phyloP scores from a whole-genome alignment of 2,329 filamentous ascomycete genomes.

The Penicillium sp. region DNA sequence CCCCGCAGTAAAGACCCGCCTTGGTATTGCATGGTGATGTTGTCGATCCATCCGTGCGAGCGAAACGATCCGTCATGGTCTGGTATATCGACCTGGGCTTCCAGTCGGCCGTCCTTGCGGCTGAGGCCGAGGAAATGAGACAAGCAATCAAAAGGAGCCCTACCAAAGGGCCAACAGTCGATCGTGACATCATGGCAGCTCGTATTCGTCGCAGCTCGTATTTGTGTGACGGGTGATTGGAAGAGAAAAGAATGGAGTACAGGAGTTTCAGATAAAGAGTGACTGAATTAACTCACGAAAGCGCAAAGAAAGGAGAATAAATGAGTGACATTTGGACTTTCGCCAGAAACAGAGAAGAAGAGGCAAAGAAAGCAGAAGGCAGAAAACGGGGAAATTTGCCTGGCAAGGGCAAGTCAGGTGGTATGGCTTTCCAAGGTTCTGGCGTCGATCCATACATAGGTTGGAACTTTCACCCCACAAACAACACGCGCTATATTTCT shows the following conservation, averaged over 20 bases:
- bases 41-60: constrained; percentile 34
- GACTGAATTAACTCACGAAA: neutral
- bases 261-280: neutral
- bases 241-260: neutral
- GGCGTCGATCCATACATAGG: neutral
- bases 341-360: neutral
- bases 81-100: constrained; percentile 40
- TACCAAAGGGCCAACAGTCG: neutral
- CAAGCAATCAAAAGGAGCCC: constrained; percentile 1
- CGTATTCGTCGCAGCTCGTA: neutral
- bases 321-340: constrained; percentile 4
- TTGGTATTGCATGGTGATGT: constrained; percentile 26
- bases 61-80: constrained; percentile 42
- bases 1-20: constrained; percentile 41
- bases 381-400: constrained; percentile 1
- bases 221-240: neutral
- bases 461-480: neutral
- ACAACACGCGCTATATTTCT: neutral
- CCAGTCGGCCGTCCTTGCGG: constrained; percentile 30
- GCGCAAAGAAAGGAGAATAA: neutral
- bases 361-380: neutral
- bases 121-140: constrained; percentile 11
- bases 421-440: neutral
- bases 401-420: constrained; percentile 3
- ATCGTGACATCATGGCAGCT: constrained; percentile 8